Base-by-base conservation (phyloP, 345 rosid genomes). In the Stellera chamaejasme region DNA sequence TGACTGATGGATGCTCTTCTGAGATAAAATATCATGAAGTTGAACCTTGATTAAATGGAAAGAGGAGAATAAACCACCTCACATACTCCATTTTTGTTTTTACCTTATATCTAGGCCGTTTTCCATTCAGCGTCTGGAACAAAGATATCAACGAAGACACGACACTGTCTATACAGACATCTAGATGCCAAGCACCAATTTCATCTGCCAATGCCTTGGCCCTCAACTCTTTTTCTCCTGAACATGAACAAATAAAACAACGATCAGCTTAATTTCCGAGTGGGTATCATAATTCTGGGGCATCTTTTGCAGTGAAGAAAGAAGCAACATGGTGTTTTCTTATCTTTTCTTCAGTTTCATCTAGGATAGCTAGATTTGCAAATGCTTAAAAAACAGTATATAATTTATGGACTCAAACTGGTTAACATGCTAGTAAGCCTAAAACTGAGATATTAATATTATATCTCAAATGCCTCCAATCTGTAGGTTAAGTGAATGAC, bases 161-260 rank as follows among this genome's bases (percentile, higher is more conserved):
- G 67, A 93, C 85, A 13, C 73, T 76, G 61, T 93, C 97, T 68
- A 93, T 85, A 69, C 69, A 62, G 68, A 87, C 82, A 52, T 90
- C 92, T 62, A 93, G 88, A 85, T 85, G 99, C 96, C 92, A 83
- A 2, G 99, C 75, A 47, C 99, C 99, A 12, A 93, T 89, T 78
- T 93, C 96, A 11, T 80, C 82, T 44, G 97, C 85, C 49, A 93
- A 79, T 54, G 66, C 65, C 85, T 83, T 90, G 58, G 97, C 97
- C 52, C 80, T 79, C 66, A 44, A 70, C 70, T 71, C 85, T 57
- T 92, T 85, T 61, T 69, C 76, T 61, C 77, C 75, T 13, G 97
- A 93, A 79, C 99, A 89, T 76, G 45, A 77, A 60, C 50, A 46
- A 51, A 59, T 32, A 45, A 13, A 43, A n/a, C 26, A 7, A 2